These are phyloP conservation scores for Tylopilus sp. DNA, from an alignment of 768 basidiomycete species.

Conservation along the genomic window DNA sequence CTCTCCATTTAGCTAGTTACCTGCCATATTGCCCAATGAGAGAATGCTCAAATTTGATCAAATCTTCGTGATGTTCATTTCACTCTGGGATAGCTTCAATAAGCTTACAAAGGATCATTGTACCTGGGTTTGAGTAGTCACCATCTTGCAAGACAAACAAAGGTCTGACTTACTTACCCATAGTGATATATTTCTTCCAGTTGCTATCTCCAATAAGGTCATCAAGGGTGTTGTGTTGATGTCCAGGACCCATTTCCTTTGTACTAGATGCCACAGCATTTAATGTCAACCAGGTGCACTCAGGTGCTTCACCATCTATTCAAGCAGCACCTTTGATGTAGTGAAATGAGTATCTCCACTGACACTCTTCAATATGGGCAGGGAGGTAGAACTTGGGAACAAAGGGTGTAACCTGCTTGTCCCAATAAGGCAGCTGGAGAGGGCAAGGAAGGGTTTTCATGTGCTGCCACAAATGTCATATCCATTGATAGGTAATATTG, in stretches of 20 bases:
- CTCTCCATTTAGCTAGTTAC: too few relatives aligned
- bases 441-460: background rate
- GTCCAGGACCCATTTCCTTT: constrained; percentile 34
- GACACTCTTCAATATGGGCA: constrained; percentile 31
- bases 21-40: too few relatives aligned
- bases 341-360: constrained; percentile 30
- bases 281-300: constrained; percentile 34
- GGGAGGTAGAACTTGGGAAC: constrained; percentile 40
- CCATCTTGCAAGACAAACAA: too few relatives aligned
- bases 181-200: constrained; percentile 32
- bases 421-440: too few relatives aligned
- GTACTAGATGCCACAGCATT: constrained; percentile 16
- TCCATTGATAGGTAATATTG: background rate
- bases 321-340: constrained; percentile 4
- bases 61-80: too few relatives aligned
- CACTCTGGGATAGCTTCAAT: too few relatives aligned
- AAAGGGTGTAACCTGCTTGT: background rate
- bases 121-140: background rate
- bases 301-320: constrained; percentile 32
- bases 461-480: background rate
- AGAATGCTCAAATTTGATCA: too few relatives aligned
- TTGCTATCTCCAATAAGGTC: constrained; percentile 34
- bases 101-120: background rate
- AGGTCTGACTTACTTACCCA: constrained; percentile 20
- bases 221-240: constrained; percentile 34